phyloP scores from a whole-genome alignment of 2,329 filamentous ascomycete species.

The Aspergillus quadricinctus region DNA sequence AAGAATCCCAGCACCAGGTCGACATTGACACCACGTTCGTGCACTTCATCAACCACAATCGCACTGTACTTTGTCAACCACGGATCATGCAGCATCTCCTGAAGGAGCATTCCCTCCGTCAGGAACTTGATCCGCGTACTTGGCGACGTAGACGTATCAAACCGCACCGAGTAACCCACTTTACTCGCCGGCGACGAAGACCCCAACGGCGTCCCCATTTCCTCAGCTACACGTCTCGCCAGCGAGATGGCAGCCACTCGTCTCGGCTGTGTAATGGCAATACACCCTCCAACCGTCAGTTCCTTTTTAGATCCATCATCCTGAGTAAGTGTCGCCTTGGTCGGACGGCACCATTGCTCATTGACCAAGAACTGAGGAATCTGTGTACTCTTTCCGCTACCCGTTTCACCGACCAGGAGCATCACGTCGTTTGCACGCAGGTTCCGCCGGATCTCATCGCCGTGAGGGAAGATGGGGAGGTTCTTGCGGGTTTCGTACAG shows the following conservation, averaged over 20 bases:
- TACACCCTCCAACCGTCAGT: constrained; percentile 65
- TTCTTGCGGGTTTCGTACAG: constrained; percentile 55
- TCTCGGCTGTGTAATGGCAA: constrained; percentile 91
- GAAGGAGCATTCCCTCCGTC: constrained; percentile 92
- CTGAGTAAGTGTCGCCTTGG: constrained; percentile 47
- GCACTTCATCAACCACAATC: constrained; percentile 91
- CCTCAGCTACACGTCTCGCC: constrained; percentile 79
- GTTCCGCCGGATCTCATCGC: constrained; percentile 62
- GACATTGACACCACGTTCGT: constrained; percentile 92
- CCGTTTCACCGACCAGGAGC: constrained; percentile 86
- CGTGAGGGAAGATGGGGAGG: constrained; percentile 76
- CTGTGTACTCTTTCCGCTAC: constrained; percentile 95
- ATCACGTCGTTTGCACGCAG: constrained; percentile 68
- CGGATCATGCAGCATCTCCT: constrained; percentile 86
- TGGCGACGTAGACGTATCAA: constrained; percentile 79
- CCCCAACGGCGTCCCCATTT: constrained; percentile 65
- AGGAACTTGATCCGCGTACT: constrained; percentile 88
- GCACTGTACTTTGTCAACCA: constrained; percentile 80
- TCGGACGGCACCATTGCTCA: constrained; percentile 72
- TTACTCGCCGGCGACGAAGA: constrained; percentile 54
- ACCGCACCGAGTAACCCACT: constrained; percentile 92
- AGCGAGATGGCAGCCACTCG: constrained; percentile 90
- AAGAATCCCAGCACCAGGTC: constrained; percentile 87
- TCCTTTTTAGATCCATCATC: constrained; percentile 34
- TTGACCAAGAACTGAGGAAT: constrained; percentile 82